Conservation (phyloP, 2,329 filamentous ascomycete species). For the Scedosporium aurantiacum region DNA sequence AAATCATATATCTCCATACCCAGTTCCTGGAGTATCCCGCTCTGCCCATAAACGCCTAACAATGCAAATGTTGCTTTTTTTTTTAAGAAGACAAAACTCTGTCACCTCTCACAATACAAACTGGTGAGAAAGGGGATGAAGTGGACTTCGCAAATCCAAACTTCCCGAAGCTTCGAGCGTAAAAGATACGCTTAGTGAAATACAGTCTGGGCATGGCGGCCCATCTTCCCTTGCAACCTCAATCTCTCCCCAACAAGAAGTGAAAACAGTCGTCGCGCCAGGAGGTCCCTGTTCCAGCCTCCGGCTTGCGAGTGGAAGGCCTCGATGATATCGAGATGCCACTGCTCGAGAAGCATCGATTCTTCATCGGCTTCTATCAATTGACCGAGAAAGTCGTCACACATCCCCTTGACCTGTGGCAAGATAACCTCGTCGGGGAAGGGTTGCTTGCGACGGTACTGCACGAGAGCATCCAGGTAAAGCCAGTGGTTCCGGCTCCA, state of each 20-base stretch:
- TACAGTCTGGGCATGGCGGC: not conserved
- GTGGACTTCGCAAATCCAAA: not conserved
- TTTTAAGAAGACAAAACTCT: no score
- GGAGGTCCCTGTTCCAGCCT: conserved; percentile 35
- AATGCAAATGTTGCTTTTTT: not conserved
- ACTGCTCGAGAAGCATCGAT: conserved; percentile 36
- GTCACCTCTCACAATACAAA: not conserved
- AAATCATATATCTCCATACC: not conserved
- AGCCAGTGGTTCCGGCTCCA: conserved; percentile 45
- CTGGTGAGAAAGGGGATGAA: not conserved
- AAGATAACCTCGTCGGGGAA: conserved; percentile 22
- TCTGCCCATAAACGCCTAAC: not conserved
- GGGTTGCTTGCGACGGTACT: conserved; percentile 32
- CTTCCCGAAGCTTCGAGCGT: not conserved
- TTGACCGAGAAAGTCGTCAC: conserved; percentile 32
- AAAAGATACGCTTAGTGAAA: not conserved
- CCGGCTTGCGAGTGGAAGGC: conserved; percentile 37
- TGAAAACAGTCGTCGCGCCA: conserved; percentile 42
- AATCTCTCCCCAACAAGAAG: conserved; percentile 39
- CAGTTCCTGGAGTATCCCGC: not conserved
- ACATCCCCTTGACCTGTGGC: conserved; percentile 11
- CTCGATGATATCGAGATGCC: conserved; percentile 48
- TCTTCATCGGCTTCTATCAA: conserved; percentile 34
- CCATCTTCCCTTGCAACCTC: conserved; percentile 15
- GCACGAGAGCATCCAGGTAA: conserved; percentile 38